A percentile compares a stretch with the other conserved stretches of the same genome.
Evolutionary conservation across 495 filamentous ascomycete species (phyloP).

Genomic region (Penicillium waksmanii): DNA sequence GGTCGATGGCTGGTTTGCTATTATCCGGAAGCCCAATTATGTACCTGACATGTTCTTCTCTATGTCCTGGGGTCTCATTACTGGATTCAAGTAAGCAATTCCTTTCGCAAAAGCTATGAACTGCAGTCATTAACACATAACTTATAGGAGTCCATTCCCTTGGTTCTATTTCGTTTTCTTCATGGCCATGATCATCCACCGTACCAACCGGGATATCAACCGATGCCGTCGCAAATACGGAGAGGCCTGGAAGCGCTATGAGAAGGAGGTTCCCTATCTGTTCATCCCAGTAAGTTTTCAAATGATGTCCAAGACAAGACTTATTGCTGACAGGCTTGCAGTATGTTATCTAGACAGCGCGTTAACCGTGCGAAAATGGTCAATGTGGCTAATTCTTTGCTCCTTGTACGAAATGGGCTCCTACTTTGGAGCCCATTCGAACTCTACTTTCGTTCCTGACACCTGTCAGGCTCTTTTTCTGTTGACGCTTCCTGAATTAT

Average conservation of each 20-base stretch:
- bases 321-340: not conserved
- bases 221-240: slow-evolving; percentile 86
- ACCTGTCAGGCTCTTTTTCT: not conserved
- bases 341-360: slow-evolving; percentile 3
- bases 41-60: slow-evolving; percentile 86
- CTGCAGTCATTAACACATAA: not conserved
- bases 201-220: slow-evolving; percentile 77
- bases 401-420: not conserved
- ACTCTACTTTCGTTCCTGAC: not conserved
- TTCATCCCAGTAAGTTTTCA: slow-evolving; percentile 87
- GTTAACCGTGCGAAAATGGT: slow-evolving; percentile 10
- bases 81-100: slow-evolving; percentile 51
- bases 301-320: not conserved
- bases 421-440: not conserved
- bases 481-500: not conserved
- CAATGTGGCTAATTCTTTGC: not conserved
- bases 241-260: slow-evolving; percentile 87
- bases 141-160: slow-evolving; percentile 56
- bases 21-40: slow-evolving; percentile 91
- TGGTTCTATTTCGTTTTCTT: slow-evolving; percentile 98
- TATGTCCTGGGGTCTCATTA: slow-evolving; percentile 63
- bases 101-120: not conserved
- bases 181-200: slow-evolving; percentile 83
- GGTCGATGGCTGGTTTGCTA: slow-evolving; percentile 88
- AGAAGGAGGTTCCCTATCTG: slow-evolving; percentile 80